Base-by-base conservation (phyloP, 2,329 filamentous ascomycete species). In the Arthrinium puccinioides region DNA sequence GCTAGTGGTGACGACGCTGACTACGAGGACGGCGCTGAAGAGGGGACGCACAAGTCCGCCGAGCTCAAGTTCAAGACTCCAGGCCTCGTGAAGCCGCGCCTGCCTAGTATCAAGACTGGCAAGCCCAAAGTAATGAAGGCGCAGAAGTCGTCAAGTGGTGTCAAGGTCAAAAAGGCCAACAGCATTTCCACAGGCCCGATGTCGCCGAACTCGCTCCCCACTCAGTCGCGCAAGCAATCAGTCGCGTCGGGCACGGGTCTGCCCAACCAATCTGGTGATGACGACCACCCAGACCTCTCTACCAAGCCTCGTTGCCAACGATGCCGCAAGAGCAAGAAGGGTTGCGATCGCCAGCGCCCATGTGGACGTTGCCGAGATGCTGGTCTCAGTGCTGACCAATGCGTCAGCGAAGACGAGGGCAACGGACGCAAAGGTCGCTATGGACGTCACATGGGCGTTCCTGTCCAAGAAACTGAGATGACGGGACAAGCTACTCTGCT, bases 301-400 rank as follows among this genome's bases (percentile, higher is more conserved):
- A 89, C 84, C 48, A 96, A 97, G 66, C 92, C 92, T 39, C 88
- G 92, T 45, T 98, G 92, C 70, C 92, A 98, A 61, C 84, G 92
- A 41, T 98, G 92, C 72, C 84, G 92, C 54, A 98, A 98, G 77
- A 97, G 90, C 67, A 98, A 98, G 74, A 98, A 98, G 67, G 92
- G 92, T 10, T 98, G 92, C 58, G 92, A 98, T 66, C 83, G 92
- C 41, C 92, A 97, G 64, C 82, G 92, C 26, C 92, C 92, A 20
- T 98, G 92, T 56, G 87, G 88, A 39, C 80, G 92, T 45, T 98
- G 92, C 77, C 87, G 88, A 60, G 92, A 98, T 64, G 92, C 92
- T 29, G 92, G 92, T 15, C 87, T 98, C 51, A 84, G 85, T 40
- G 80, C 87, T 42, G 92, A 97, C 49, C 87, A 90, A 46, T 98